Evolutionary conservation across 1,284 basidiomycete genomes (phyloP).

Genomic region (Trichosporon coremiiforme): DNA sequence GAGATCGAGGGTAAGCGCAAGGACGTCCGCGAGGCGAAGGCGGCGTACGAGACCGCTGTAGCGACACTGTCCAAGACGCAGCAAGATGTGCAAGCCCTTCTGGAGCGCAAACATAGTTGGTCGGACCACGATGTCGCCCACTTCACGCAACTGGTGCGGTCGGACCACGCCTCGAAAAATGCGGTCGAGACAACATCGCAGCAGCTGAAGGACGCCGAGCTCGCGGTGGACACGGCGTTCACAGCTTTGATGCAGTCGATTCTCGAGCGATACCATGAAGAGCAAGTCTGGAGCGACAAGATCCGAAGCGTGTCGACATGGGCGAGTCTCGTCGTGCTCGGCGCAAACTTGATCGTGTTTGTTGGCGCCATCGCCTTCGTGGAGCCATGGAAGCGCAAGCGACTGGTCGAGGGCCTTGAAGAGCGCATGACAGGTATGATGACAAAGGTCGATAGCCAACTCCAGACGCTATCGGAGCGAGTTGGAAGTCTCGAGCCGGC

Average conservation of each 20-base stretch:
- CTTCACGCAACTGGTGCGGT: constrained; percentile 81
- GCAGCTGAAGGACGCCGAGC: constrained; percentile 68
- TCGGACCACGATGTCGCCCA: constrained; percentile 71
- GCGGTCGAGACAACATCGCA: constrained; percentile 70
- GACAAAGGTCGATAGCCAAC: constrained; percentile 63
- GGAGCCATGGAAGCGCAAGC: constrained; percentile 88
- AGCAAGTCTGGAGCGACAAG: constrained; percentile 97
- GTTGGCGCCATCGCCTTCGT: constrained; percentile 81
- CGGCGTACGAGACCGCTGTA: constrained; percentile 72
- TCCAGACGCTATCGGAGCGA: constrained; percentile 56
- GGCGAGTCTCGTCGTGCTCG: constrained; percentile 77
- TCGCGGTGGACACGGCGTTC: constrained; percentile 79
- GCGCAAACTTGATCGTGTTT: constrained; percentile 84
- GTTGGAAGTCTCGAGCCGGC: constrained; percentile 34
- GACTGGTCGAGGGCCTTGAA: constrained; percentile 83
- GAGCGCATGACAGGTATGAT: constrained; percentile 76
- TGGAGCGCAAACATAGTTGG: constrained; percentile 85
- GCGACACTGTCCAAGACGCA: constrained; percentile 74
- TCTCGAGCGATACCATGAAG: constrained; percentile 86
- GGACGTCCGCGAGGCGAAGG: constrained; percentile 69
- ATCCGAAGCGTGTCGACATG: constrained; percentile 90
- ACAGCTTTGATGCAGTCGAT: constrained; percentile 81
- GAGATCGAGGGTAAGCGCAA: constrained; percentile 60
- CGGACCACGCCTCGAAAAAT: constrained; percentile 81
- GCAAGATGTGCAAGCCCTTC: constrained; percentile 82